Evolutionary conservation across 768 basidiomycete species (phyloP).

Genomic region (Serendipita sp.): DNA sequence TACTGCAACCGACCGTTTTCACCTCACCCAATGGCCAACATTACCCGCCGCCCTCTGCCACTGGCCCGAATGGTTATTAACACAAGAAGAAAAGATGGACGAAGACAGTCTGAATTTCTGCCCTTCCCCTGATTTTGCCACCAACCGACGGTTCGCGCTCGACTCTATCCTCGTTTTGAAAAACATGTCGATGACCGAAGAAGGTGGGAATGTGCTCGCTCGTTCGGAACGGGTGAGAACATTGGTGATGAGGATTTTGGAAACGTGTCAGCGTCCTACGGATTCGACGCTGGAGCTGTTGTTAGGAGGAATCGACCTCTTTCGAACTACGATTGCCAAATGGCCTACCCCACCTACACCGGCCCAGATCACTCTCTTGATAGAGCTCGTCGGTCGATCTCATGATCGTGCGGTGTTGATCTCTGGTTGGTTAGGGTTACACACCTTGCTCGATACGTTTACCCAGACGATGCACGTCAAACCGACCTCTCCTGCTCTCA

Average conservation of each 20-base stretch:
- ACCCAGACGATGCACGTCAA: constrained; percentile 38
- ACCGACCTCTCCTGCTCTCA: constrained; percentile 40
- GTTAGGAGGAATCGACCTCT: constrained; percentile 51
- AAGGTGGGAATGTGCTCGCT: constrained; percentile 45
- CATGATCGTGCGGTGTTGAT: constrained; percentile 65
- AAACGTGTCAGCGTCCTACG: constrained; percentile 38
- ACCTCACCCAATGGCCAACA: constrained; percentile 55
- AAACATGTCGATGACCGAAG: constrained; percentile 57
- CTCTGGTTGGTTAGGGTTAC: constrained; percentile 41
- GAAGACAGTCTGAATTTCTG: constrained; percentile 34
- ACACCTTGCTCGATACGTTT: constrained; percentile 43
- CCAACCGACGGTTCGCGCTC: constrained; percentile 56
- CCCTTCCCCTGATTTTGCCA: constrained; percentile 29
- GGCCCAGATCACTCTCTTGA: constrained; percentile 37
- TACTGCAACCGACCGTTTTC: constrained; percentile 63
- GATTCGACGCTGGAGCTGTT: constrained; percentile 60
- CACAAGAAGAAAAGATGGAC: constrained; percentile 12
- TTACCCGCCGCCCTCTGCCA: constrained; percentile 70
- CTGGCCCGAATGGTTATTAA: constrained; percentile 75
- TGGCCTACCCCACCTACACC: constrained; percentile 21
- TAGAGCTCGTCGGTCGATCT: constrained; percentile 37
- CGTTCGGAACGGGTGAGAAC: constrained; percentile 44
- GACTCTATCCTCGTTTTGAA: constrained; percentile 75
- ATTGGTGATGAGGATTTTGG: constrained; percentile 47
- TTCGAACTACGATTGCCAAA: constrained; percentile 41